These are phyloP conservation scores for Penicillium brevicompactum DNA, from an alignment of 2,329 filamentous ascomycete genomes.

Conservation along the genomic window DNA sequence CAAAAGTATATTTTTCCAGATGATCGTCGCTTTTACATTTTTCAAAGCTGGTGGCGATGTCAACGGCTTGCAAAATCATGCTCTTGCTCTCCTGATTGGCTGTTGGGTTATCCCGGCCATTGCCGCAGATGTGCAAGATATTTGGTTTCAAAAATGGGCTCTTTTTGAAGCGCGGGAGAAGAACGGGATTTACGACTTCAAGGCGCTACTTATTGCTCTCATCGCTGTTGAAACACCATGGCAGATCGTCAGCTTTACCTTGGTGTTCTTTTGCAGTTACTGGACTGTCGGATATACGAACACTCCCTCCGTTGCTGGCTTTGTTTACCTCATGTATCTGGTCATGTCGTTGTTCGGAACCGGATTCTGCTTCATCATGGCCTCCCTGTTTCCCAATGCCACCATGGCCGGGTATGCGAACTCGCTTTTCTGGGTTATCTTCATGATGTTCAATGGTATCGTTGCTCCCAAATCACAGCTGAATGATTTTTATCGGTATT, in stretches of 20 bases:
- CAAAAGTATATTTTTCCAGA: constrained; percentile 6
- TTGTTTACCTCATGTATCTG: constrained; percentile 8
- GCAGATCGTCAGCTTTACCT: neutral
- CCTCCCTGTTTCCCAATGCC: constrained; percentile 6
- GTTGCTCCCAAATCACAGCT: neutral
- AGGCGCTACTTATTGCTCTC: constrained; percentile 4
- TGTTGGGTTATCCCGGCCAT: constrained; percentile 2
- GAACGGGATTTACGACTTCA: constrained; percentile 10
- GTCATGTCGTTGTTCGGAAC: constrained; percentile 2
- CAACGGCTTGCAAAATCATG: neutral
- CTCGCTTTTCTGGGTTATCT: constrained; percentile 9
- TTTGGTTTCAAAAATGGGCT: constrained; percentile 12
- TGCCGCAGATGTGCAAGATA: constrained; percentile 3
- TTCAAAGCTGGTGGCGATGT: neutral
- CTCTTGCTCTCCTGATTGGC: neutral
- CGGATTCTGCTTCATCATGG: constrained; percentile 1
- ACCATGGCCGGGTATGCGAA: constrained; percentile 12
- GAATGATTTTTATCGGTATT: constrained; percentile 10
- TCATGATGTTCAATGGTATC: constrained; percentile 6
- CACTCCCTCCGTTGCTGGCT: constrained; percentile 2
- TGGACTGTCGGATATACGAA: constrained; percentile 10
- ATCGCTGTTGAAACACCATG: constrained; percentile 8
- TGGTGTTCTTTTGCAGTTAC: constrained; percentile 4
- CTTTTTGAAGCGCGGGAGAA: constrained; percentile 9
- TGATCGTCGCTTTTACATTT: constrained; percentile 8